phyloP scores from a whole-genome alignment of 768 basidiomycete species.

The Obba rivulosa region DNA sequence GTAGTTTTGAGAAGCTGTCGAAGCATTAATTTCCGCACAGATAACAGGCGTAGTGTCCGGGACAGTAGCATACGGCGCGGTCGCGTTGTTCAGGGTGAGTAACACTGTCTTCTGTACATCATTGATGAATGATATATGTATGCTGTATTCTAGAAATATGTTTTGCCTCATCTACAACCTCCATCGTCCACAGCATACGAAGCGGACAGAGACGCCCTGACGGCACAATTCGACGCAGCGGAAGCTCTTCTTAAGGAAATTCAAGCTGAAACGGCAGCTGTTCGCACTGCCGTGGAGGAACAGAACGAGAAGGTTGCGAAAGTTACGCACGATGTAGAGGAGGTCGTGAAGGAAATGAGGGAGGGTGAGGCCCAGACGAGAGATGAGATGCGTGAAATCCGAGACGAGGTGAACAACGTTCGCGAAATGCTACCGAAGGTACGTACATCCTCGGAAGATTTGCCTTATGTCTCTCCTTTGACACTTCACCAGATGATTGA shows the following conservation, averaged over 20 bases:
- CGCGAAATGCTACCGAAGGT: constrained; percentile 94
- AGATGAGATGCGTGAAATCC: constrained; percentile 87
- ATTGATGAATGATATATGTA: not conserved
- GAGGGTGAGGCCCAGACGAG: constrained; percentile 74
- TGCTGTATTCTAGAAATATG: constrained; percentile 62
- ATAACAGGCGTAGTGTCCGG: constrained; percentile 93
- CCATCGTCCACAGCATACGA: constrained; percentile 88
- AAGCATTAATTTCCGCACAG: constrained; percentile 37
- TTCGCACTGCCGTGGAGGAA: constrained; percentile 68
- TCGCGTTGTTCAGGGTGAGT: constrained; percentile 71
- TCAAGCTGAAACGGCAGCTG: constrained; percentile 67
- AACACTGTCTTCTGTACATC: not conserved
- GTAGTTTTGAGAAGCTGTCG: no score
- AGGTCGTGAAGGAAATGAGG: constrained; percentile 67
- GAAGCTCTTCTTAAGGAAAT: constrained; percentile 79
- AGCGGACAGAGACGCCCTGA: constrained; percentile 76
- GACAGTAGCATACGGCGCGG: constrained; percentile 72
- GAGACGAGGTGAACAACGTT: constrained; percentile 86
- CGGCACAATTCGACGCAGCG: constrained; percentile 86
- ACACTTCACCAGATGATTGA: constrained; percentile 79
- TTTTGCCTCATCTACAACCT: constrained; percentile 86
- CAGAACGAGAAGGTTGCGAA: constrained; percentile 70
- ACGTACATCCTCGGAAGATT: constrained; percentile 11
- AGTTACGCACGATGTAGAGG: constrained; percentile 67
- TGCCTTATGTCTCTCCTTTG: constrained; percentile 1